A percentile compares a stretch with the other conserved stretches of the same genome.
These are phyloP conservation scores for Malus sieversii DNA, from an alignment of 306 rosid genomes.

Conservation along the genomic window DNA sequence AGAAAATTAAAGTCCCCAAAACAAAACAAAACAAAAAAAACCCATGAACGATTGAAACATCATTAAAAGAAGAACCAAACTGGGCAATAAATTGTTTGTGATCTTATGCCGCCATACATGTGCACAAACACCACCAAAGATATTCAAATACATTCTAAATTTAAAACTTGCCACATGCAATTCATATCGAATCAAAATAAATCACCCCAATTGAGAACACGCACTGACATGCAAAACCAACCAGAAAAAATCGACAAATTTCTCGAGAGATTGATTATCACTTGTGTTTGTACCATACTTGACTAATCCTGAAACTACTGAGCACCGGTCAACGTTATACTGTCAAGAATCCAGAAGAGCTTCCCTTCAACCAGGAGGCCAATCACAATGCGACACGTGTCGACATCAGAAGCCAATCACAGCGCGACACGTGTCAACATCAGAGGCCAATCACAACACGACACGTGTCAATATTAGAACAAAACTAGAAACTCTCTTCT, in stretches of 20 bases:
- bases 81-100: not conserved
- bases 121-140: not conserved
- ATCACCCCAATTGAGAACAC: not conserved
- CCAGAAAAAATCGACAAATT: not conserved
- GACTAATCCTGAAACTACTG: too few species aligned
- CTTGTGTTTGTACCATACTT: conserved; percentile 1
- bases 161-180: too few species aligned
- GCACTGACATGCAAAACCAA: not conserved
- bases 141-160: not conserved
- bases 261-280: not conserved
- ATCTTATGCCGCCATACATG: not conserved
- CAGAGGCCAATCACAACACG: too few species aligned
- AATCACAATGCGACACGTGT: too few species aligned
- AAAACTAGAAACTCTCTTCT: too few species aligned
- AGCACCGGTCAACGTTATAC: too few species aligned
- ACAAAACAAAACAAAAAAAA: not conserved
- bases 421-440: too few species aligned
- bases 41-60: not conserved
- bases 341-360: too few species aligned
- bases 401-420: too few species aligned
- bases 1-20: not conserved
- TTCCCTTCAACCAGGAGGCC: too few species aligned
- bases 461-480: too few species aligned
- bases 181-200: not conserved
- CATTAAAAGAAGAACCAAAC: not conserved